phyloP scores from a whole-genome alignment of 1,284 basidiomycete species.

The Malassezia globosa region DNA sequence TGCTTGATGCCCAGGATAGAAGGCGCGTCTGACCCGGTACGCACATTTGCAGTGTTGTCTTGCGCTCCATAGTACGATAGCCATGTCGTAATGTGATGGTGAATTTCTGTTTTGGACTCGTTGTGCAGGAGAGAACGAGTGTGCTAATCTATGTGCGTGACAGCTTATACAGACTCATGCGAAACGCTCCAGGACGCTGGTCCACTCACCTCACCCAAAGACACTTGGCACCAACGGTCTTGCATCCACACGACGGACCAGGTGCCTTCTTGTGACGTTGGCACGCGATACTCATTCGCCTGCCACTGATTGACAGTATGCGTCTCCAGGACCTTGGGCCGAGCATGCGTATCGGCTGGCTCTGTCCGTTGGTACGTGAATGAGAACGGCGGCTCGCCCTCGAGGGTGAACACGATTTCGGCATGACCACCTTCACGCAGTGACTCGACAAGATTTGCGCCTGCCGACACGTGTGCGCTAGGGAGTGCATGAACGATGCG shows the following conservation, averaged over 20 bases:
- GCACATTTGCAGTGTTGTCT: neutral
- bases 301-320: conserved; percentile 58
- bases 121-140: too few relatives aligned
- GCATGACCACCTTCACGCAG: conserved; percentile 76
- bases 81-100: too few relatives aligned
- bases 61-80: too few relatives aligned
- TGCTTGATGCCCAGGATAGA: too few relatives aligned
- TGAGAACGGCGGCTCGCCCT: conserved; percentile 84
- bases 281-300: conserved; percentile 69
- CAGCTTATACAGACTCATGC: too few relatives aligned
- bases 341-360: conserved; percentile 37
- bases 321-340: conserved; percentile 38
- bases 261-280: conserved; percentile 74
- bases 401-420: conserved; percentile 76
- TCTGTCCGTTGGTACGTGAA: conserved; percentile 54
- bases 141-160: too few relatives aligned
- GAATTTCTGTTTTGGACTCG: too few relatives aligned
- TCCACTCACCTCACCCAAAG: conserved; percentile 29
- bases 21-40: too few relatives aligned
- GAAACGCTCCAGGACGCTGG: conserved; percentile 17
- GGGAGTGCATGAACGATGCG: conserved; percentile 75
- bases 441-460: conserved; percentile 66
- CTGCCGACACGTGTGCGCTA: conserved; percentile 72
- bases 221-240: conserved; percentile 59
- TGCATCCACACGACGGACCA: conserved; percentile 85